phyloP scores from a whole-genome alignment of 2,329 filamentous ascomycete species.

The Fusarium illudens region DNA sequence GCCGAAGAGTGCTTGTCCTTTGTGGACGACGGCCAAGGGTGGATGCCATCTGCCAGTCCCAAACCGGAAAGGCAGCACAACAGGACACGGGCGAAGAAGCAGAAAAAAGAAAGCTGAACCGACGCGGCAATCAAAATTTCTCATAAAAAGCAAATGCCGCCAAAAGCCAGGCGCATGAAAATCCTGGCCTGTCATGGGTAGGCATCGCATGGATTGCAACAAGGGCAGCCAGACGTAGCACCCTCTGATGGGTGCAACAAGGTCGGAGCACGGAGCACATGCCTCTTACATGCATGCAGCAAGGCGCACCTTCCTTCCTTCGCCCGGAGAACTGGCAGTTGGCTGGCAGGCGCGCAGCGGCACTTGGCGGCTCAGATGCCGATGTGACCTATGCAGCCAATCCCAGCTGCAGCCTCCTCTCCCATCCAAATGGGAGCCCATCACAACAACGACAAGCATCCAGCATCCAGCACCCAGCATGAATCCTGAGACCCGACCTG shows the following conservation, averaged over 20 bases:
- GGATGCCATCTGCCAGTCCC: background rate
- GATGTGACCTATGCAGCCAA: slow-evolving; percentile 30
- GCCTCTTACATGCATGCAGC: background rate
- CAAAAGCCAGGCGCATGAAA: background rate
- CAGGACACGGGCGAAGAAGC: background rate
- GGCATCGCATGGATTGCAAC: background rate
- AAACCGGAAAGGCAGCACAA: background rate
- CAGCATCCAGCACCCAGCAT: background rate
- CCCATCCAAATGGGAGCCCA: slow-evolving; percentile 11
- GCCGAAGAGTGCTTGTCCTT: background rate
- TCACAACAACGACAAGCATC: slow-evolving; percentile 10
- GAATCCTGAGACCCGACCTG: slow-evolving; percentile 13
- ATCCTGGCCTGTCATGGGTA: slow-evolving; percentile 7
- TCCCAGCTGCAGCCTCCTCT: slow-evolving; percentile 18
- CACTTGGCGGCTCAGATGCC: slow-evolving; percentile 32
- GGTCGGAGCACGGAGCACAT: background rate
- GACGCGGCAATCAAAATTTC: background rate
- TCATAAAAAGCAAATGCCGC: background rate
- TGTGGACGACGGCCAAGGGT: background rate
- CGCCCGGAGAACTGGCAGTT: background rate
- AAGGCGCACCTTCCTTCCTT: slow-evolving; percentile 2
- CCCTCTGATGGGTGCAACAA: background rate
- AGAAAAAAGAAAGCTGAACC: background rate
- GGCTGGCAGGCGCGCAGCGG: slow-evolving; percentile 11
- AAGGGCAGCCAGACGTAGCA: background rate